These are phyloP conservation scores for Cryptosporidium felis DNA, from an alignment of 169 alveolate species.

Conservation along the genomic window DNA sequence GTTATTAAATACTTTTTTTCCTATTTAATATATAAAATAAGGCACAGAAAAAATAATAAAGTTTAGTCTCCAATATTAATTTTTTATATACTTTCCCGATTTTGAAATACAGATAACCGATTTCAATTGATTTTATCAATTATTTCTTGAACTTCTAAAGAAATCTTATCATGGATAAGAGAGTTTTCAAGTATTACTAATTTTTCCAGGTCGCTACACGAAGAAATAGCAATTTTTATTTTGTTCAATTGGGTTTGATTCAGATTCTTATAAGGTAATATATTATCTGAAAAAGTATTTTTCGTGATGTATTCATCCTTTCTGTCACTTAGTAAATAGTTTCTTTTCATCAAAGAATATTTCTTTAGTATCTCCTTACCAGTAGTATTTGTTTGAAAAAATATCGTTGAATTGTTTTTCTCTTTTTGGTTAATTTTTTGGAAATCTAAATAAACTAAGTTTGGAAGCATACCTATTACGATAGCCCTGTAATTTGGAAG, in stretches of 20 bases:
- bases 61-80: too few species aligned
- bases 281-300: too few species aligned
- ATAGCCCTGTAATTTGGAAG: conserved; percentile 77
- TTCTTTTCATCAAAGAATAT: not conserved
- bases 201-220: conserved; percentile 13
- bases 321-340: too few species aligned
- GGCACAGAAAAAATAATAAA: conserved; percentile 10
- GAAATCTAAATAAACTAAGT: conserved; percentile 79
- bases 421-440: conserved; percentile 80
- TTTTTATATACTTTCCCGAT: too few species aligned
- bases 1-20: too few species aligned
- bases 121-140: too few species aligned
- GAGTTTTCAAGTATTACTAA: conserved; percentile 5
- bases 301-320: too few species aligned
- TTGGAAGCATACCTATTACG: conserved; percentile 77
- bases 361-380: conserved; percentile 37
- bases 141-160: conserved; percentile 32
- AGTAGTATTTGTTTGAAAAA: conserved; percentile 40
- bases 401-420: conserved; percentile 74
- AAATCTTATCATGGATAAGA: not conserved
- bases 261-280: not conserved
- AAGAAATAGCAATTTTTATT: conserved; percentile 28
- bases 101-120: too few species aligned
- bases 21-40: too few species aligned
- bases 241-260: not conserved